A percentile compares a stretch with the other conserved stretches of the same genome.
Conservation (phyloP, 148 eudicot genomes). For the Chenopodium formosanum region DNA sequence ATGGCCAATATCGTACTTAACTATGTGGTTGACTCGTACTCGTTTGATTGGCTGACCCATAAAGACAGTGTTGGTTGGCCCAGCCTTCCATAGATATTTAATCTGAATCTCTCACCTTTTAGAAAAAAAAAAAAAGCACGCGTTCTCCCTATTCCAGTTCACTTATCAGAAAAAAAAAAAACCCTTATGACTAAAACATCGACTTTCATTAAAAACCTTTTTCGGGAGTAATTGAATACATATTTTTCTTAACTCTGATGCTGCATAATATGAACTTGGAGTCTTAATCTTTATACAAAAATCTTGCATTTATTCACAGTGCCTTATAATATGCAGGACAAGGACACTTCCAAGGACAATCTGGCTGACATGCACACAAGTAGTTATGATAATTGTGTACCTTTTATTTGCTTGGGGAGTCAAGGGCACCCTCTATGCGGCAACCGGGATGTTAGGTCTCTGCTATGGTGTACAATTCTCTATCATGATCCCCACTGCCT, state of each 20-base stretch:
- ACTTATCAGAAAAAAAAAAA: not conserved
- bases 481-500: conserved; percentile 78
- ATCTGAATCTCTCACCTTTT: no score
- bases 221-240: not conserved
- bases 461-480: conserved; percentile 78
- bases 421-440: conserved; percentile 51
- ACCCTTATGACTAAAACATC: no score
- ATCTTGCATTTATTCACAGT: not conserved
- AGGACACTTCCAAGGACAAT: conserved; percentile 63
- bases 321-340: conserved; percentile 46
- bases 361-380: conserved; percentile 65
- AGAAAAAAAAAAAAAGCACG: no score
- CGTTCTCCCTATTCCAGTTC: not conserved
- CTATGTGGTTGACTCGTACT: no score
- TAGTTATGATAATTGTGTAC: conserved; percentile 63
- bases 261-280: no score
- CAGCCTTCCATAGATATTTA: no score
- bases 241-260: not conserved
- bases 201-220: not conserved
- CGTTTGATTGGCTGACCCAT: no score
- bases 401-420: conserved; percentile 65
- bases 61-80: no score
- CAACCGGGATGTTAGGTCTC: conserved; percentile 73
- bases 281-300: not conserved
- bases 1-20: no score